Conservation (phyloP, 345 rosid genomes). For the Psidium friedrichsthalianum region DNA sequence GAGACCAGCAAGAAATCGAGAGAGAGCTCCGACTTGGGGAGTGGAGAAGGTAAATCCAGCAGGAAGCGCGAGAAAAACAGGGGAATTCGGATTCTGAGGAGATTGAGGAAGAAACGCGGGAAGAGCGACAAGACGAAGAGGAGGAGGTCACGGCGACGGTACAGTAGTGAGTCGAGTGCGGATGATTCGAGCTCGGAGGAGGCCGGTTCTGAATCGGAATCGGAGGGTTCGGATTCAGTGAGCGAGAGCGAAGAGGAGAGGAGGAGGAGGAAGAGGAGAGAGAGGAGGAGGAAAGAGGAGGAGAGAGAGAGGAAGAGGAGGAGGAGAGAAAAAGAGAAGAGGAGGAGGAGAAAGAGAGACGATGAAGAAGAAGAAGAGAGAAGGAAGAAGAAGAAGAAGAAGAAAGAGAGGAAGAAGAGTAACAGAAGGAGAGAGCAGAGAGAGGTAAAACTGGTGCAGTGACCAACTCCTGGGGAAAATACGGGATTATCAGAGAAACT, state of each 20-base stretch:
- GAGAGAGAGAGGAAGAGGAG: constrained; percentile 8
- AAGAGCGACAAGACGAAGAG: constrained; percentile 15
- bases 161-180: constrained; percentile 6
- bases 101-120: constrained; percentile 15
- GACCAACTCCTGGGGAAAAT: constrained; percentile 89
- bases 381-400: constrained; percentile 4
- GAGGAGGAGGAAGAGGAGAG: constrained; percentile 10
- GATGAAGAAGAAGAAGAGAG: constrained; percentile 12
- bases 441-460: constrained; percentile 74
- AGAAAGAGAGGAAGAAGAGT: constrained; percentile 20
- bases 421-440: constrained; percentile 36
- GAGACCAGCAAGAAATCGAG: constrained; percentile 5
- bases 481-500: constrained; percentile 84
- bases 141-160: constrained; percentile 23
- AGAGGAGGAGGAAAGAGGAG: constrained; percentile 7
- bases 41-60: constrained; percentile 6
- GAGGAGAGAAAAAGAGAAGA: constrained; percentile 4
- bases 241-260: constrained; percentile 7
- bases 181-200: constrained; percentile 15
- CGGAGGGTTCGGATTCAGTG: constrained; percentile 34
- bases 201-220: constrained; percentile 14
- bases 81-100: constrained; percentile 4
- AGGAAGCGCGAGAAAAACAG: constrained; percentile 3
- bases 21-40: constrained; percentile 11
- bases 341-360: constrained; percentile 6